Evolutionary conservation across 768 basidiomycete genomes (phyloP).

Genomic region (Leccinum variicolor): DNA sequence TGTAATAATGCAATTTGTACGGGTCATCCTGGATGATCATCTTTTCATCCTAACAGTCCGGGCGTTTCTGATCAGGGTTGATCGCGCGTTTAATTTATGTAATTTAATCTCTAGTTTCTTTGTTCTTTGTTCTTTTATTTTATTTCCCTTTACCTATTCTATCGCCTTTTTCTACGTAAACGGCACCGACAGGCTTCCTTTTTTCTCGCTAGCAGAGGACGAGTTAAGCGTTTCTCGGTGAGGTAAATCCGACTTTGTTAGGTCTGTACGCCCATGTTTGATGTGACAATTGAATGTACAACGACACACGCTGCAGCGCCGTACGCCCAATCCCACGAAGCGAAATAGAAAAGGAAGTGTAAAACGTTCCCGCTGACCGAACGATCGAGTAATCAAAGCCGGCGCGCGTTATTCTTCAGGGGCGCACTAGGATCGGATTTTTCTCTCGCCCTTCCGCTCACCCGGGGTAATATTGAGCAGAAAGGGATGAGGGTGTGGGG

Average conservation of each 20-base stretch:
- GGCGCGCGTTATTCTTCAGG: not conserved
- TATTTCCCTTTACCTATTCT: not conserved
- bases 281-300: not conserved
- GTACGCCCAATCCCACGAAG: not conserved
- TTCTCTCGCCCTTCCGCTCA: not conserved
- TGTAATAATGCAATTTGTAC: not conserved
- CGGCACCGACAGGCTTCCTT: not conserved
- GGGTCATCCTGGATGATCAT: slow-evolving; percentile 3
- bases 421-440: not conserved
- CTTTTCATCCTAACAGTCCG: slow-evolving; percentile 4
- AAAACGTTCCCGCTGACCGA: not conserved
- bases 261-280: not conserved
- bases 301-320: not conserved
- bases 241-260: not conserved
- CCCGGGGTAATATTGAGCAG: not conserved
- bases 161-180: not conserved
- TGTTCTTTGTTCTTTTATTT: not conserved
- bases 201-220: not conserved
- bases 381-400: not conserved
- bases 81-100: not conserved
- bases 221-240: not conserved
- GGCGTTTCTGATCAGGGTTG: not conserved
- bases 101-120: not conserved
- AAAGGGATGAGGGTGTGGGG: not conserved
- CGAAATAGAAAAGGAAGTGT: not conserved